Base-by-base conservation (phyloP, 1,284 basidiomycete species). In the Puccinia hordei region DNA sequence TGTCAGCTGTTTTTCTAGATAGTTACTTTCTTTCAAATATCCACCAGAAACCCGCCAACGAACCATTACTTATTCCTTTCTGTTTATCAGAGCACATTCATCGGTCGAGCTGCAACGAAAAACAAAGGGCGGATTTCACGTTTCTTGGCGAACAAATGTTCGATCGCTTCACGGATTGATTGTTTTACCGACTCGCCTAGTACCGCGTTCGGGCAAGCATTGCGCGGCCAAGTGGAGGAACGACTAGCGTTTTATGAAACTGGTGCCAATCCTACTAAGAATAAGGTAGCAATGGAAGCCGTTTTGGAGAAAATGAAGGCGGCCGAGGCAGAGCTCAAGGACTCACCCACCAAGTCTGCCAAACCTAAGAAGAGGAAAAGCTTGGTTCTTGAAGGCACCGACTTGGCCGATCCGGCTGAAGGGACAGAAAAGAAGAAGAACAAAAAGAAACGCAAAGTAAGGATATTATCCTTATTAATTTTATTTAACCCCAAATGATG, bases 101-200 rank as follows among this genome's bases (percentile, higher is more conserved):
- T 99, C 85, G 94, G 95, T 30, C 92, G 96, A 74, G 95, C 97
- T 3, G 93, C 92, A 22, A 89, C 94, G 79, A 97, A 97, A 87
- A 92, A 95, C 89, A 99, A 99, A 89, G 96, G 96, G 51, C 92
- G 97, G 81, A 98, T 98, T 86, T 97, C 95, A 15, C 91, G 95
- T 57, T 98, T 97, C 90, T 89, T 99, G 49, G 97, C 96, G 72
- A 99, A 99, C 90, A 99, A 99, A 88, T 97, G 95, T 86, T 96
- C 94, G 80, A 99, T 99, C 85, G 97, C 97, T 9, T 93, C 93
- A 68, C 89, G 97, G 81, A 99, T 99, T 87, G 97, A 99, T 87
- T 98, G 97, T 87, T 99, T 95, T 86, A 90, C 92, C 5, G 93
- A 95, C 81, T 90, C 90, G 72, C 96, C 96, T 0, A 94, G 94